Percentiles rank a stretch among this genome's conserved stretches.
phyloP scores from a whole-genome alignment of 768 basidiomycete genomes.

The Suillus luteus region DNA sequence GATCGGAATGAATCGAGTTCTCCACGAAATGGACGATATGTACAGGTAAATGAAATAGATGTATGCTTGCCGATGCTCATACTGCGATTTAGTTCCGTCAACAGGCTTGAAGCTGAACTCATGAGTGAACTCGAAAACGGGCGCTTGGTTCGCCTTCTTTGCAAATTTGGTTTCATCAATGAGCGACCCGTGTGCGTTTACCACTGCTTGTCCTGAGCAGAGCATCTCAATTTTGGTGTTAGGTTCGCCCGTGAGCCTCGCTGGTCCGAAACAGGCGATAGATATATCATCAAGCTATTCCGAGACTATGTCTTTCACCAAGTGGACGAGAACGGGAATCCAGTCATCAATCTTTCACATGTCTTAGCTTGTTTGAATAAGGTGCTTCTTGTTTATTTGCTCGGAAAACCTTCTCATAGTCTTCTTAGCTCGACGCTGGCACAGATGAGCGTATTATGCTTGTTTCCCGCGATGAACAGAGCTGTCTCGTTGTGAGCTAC shows the following conservation, averaged over 20 bases:
- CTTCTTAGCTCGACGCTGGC: slow-evolving; percentile 80
- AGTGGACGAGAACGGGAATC: slow-evolving; percentile 87
- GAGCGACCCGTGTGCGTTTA: slow-evolving; percentile 92
- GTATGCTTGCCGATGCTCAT: slow-evolving; percentile 4
- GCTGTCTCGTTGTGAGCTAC: slow-evolving; percentile 91
- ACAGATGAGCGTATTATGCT: slow-evolving; percentile 95
- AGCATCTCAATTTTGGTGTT: slow-evolving; percentile 9
- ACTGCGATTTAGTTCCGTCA: slow-evolving; percentile 60
- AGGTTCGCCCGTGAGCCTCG: slow-evolving; percentile 94
- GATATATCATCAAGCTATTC: slow-evolving; percentile 98
- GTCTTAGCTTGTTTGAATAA: slow-evolving; percentile 94
- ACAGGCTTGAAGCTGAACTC: slow-evolving; percentile 81
- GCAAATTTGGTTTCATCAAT: slow-evolving; percentile 98
- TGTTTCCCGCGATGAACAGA: slow-evolving; percentile 93
- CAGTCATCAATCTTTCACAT: slow-evolving; percentile 87
- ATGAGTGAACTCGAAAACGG: slow-evolving; percentile 93
- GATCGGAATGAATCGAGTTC: slow-evolving; percentile 64
- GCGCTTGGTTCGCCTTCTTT: slow-evolving; percentile 81
- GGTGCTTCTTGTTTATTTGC: slow-evolving; percentile 42
- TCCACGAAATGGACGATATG: slow-evolving; percentile 82
- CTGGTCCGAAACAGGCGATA: slow-evolving; percentile 98
- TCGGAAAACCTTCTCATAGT: neutral
- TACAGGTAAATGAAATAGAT: slow-evolving; percentile 55
- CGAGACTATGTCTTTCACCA: slow-evolving; percentile 98
- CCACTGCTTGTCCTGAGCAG: neutral